These are phyloP conservation scores for Cochliopodium minus DNA, from an alignment of 208 protist genomes.

Conservation along the genomic window DNA sequence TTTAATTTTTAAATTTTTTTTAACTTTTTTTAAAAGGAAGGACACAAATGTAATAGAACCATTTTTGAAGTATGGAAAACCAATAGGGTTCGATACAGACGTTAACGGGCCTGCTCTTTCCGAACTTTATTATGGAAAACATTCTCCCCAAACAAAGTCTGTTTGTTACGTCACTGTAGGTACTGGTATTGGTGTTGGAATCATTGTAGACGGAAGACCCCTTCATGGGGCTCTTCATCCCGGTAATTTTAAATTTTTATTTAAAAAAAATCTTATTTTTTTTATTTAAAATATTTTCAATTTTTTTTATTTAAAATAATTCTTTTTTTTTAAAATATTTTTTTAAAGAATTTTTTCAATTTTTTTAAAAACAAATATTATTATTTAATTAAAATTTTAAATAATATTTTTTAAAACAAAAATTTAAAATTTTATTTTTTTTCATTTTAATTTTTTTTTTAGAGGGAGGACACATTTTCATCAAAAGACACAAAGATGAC, in stretches of 20 bases:
- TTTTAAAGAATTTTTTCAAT: too few relatives aligned
- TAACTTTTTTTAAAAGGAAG: neutral
- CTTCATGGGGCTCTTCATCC: too few relatives aligned
- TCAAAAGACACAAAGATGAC: neutral
- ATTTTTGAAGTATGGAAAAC: too few relatives aligned
- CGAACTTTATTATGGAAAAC: conserved; percentile 1
- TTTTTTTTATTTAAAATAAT: too few relatives aligned
- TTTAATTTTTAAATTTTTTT: neutral
- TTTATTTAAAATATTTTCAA: too few relatives aligned
- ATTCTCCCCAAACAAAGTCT: neutral
- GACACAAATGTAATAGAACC: neutral
- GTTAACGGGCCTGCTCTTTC: conserved; percentile 13
- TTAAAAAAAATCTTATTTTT: too few relatives aligned
- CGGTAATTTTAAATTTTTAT: too few relatives aligned
- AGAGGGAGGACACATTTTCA: conserved; percentile 12
- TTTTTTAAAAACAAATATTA: too few relatives aligned
- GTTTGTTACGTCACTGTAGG: conserved; percentile 10
- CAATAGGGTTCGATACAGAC: conserved; percentile 12
- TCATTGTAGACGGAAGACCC: neutral
- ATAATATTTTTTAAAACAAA: neutral
- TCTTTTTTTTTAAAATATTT: too few relatives aligned
- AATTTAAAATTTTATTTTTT: neutral
- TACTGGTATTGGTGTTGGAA: conserved; percentile 8
- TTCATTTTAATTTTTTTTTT: neutral
- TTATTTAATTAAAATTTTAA: too few relatives aligned